These are phyloP conservation scores for Auxenochlorella pyrenoidosa DNA, from an alignment of 139 green algal genomes.

Conservation along the genomic window DNA sequence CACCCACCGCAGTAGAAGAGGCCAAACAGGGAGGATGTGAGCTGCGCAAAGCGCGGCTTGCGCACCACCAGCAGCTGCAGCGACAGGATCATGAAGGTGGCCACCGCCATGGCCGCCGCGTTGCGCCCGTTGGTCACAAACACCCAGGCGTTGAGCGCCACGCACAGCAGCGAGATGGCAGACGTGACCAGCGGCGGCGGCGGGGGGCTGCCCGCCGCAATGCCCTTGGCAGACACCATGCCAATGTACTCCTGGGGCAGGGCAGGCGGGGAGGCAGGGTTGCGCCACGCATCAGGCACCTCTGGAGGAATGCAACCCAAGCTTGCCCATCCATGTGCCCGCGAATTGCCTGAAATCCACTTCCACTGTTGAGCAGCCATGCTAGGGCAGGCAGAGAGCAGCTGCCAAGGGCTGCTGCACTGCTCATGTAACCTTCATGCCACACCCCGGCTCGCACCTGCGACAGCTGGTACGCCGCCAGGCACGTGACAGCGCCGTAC, in stretches of 20 bases:
- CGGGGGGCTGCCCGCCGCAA: constrained; percentile 68
- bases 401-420: neutral
- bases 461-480: constrained; percentile 78
- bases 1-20: constrained; percentile 93
- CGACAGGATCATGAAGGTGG: constrained; percentile 82
- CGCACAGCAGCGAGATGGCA: constrained; percentile 74
- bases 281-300: no score
- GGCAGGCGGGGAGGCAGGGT: neutral
- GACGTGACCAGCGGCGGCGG: constrained; percentile 67
- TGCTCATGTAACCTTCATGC: neutral
- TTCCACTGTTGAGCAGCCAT: no score
- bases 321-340: neutral
- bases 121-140: constrained; percentile 43
- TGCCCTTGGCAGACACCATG: constrained; percentile 50
- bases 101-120: constrained; percentile 62
- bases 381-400: no score
- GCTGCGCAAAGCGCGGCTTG: constrained; percentile 84
- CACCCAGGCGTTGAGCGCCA: constrained; percentile 68
- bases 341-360: no score
- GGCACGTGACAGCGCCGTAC: constrained; percentile 64
- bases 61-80: constrained; percentile 74
- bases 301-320: neutral
- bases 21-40: constrained; percentile 88
- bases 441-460: constrained; percentile 1
- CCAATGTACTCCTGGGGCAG: constrained; percentile 64